These are phyloP conservation scores for Aspergillus oerlinghausenensis DNA, from an alignment of 2,329 filamentous ascomycete species.

Conservation along the genomic window DNA sequence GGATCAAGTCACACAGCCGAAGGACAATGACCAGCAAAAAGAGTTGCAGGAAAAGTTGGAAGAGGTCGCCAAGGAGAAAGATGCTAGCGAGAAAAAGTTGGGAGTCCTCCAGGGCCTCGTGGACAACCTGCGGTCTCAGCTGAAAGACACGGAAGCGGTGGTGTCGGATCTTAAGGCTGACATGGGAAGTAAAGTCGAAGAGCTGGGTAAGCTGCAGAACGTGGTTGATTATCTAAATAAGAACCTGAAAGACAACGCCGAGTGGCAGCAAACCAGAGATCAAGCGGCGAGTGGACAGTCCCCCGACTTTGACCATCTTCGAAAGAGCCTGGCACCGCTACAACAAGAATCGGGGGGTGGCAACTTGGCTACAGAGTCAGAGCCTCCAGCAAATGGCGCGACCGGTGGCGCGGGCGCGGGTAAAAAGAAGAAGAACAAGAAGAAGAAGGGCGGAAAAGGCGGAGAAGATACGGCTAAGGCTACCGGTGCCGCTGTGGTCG, in stretches of 20 bases:
- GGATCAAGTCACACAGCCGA: slow-evolving; percentile 21
- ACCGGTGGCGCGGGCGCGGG: slow-evolving; percentile 31
- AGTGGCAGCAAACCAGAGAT: slow-evolving; percentile 34
- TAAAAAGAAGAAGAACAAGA: slow-evolving; percentile 81
- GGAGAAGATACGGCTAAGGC: slow-evolving; percentile 33
- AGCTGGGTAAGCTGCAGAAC: slow-evolving; percentile 28
- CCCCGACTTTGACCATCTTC: slow-evolving; percentile 33
- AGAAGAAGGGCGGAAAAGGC: slow-evolving; percentile 66
- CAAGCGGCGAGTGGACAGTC: slow-evolving; percentile 27
- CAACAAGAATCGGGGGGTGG: slow-evolving; percentile 19
- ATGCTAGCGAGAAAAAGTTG: slow-evolving; percentile 47
- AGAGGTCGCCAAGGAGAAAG: slow-evolving; percentile 32
- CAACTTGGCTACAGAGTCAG: slow-evolving; percentile 16
- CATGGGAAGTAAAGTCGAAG: slow-evolving; percentile 35
- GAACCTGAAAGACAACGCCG: slow-evolving; percentile 29
- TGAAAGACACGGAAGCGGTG: slow-evolving; percentile 50
- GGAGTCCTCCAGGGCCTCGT: slow-evolving; percentile 54
- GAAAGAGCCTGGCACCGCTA: slow-evolving; percentile 25
- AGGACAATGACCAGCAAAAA: slow-evolving; percentile 16
- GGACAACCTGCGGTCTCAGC: slow-evolving; percentile 49
- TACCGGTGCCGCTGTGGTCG: slow-evolving; percentile 11
- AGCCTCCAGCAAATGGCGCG: slow-evolving; percentile 15
- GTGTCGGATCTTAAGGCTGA: slow-evolving; percentile 44
- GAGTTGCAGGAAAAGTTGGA: slow-evolving; percentile 30
- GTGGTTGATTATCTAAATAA: slow-evolving; percentile 40